These are phyloP conservation scores for Myriosclerotinia scirpicola DNA, from an alignment of 2,329 filamentous ascomycete species.

Conservation along the genomic window DNA sequence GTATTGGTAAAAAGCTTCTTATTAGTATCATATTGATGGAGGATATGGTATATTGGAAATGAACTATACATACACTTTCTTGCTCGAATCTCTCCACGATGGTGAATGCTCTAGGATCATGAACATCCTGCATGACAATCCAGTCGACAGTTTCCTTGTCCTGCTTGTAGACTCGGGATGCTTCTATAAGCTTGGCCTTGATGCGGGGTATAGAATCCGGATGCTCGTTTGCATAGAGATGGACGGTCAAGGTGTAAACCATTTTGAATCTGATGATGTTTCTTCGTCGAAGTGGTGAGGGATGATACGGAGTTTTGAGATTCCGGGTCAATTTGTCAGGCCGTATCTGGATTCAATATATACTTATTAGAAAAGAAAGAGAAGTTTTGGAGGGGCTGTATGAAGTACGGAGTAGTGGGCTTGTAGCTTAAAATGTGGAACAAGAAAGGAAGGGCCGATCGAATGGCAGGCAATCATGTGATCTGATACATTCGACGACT, in stretches of 20 bases:
- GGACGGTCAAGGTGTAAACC: constrained; percentile 69
- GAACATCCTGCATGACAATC: constrained; percentile 75
- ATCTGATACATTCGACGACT: not conserved
- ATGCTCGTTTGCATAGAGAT: constrained; percentile 68
- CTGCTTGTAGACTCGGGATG: constrained; percentile 68
- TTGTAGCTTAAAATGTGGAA: constrained; percentile 19
- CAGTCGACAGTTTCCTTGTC: constrained; percentile 69
- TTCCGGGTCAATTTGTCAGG: not conserved
- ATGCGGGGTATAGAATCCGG: constrained; percentile 63
- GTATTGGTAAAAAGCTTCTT: constrained; percentile 16
- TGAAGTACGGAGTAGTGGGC: not conserved
- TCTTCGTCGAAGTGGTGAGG: not conserved
- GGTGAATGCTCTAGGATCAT: constrained; percentile 68
- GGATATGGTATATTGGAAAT: constrained; percentile 28
- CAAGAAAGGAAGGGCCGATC: constrained; percentile 17
- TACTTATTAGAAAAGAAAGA: not conserved
- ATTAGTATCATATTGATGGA: not conserved
- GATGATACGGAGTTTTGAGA: not conserved
- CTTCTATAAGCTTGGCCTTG: constrained; percentile 71
- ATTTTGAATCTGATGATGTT: constrained; percentile 45
- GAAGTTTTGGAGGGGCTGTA: constrained; percentile 5
- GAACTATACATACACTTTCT: constrained; percentile 53
- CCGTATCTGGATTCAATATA: not conserved
- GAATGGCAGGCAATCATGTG: constrained; percentile 5
- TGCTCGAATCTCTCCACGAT: constrained; percentile 73